phyloP scores from a whole-genome alignment of 192 early-diverging fungal species.

The Coemansia sp. region DNA sequence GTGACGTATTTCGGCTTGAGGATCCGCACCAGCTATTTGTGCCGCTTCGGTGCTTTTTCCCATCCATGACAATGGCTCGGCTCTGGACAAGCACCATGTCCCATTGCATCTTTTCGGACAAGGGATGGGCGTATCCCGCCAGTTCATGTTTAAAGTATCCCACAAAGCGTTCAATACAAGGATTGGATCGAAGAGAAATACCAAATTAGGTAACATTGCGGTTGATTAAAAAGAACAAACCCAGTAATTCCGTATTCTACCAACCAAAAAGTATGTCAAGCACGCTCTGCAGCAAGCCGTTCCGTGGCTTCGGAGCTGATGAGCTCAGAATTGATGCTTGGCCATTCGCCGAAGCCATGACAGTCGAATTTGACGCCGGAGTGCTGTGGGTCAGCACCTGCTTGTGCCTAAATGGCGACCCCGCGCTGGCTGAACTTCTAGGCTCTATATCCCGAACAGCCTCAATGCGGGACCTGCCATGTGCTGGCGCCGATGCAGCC shows the following conservation, averaged over 20 bases:
- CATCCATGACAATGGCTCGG: too few species aligned
- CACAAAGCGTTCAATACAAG: background rate
- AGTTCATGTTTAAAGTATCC: too few species aligned
- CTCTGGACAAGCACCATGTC: too few species aligned
- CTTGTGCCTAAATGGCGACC: slow-evolving; percentile 35
- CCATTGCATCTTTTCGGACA: too few species aligned
- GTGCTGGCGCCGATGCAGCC: slow-evolving; percentile 1
- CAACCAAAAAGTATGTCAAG: slow-evolving; percentile 50
- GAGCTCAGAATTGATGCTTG: slow-evolving; percentile 19
- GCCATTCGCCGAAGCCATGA: slow-evolving; percentile 12
- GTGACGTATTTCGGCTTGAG: too few species aligned
- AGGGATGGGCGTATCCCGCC: too few species aligned
- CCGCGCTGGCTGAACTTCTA: slow-evolving; percentile 1
- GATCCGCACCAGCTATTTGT: too few species aligned
- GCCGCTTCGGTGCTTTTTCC: too few species aligned
- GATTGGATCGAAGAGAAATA: background rate
- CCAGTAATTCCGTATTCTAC: slow-evolving; percentile 6
- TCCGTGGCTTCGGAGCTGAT: slow-evolving; percentile 29
- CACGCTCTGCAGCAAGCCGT: slow-evolving; percentile 49
- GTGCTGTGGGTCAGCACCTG: background rate
- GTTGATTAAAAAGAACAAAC: background rate
- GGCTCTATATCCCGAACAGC: slow-evolving; percentile 10
- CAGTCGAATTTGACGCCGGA: slow-evolving; percentile 3
- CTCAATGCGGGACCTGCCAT: slow-evolving; percentile 12
- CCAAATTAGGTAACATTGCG: background rate